Conservation (phyloP, 1,284 basidiomycete genomes). For the Phylloboletellus chloephorus region DNA sequence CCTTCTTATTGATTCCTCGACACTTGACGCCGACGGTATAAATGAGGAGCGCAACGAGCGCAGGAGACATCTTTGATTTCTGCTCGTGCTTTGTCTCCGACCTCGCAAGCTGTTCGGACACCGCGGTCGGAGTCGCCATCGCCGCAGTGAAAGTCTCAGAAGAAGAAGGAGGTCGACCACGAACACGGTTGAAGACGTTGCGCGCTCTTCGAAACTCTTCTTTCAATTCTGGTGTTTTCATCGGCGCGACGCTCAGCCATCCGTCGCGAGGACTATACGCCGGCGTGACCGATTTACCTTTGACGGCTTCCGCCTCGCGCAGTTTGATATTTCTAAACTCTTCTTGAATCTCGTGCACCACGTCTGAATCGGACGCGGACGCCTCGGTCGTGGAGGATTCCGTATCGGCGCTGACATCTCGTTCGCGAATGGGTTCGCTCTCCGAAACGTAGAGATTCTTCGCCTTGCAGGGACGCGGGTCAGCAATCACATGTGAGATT, state of each 20-base stretch:
- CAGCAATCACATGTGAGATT: background rate
- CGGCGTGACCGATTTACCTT: conserved; percentile 18
- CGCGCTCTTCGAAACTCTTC: conserved; percentile 36
- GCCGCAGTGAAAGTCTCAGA: conserved; percentile 13
- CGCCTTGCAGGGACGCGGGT: conserved; percentile 38
- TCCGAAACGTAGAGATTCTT: conserved; percentile 54
- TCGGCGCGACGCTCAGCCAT: conserved; percentile 14
- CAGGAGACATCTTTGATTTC: conserved; percentile 67
- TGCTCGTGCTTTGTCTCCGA: conserved; percentile 16
- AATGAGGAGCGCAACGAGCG: conserved; percentile 75
- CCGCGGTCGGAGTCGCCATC: conserved; percentile 8
- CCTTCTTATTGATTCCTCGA: conserved; percentile 87
- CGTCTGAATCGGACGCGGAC: conserved; percentile 41
- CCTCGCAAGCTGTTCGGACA: conserved; percentile 15
- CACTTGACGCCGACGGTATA: conserved; percentile 97
- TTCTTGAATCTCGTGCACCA: conserved; percentile 26
- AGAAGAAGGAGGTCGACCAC: conserved; percentile 20
- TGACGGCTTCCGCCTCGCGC: conserved; percentile 24
- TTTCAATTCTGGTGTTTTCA: conserved; percentile 25
- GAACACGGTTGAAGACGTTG: conserved; percentile 36
- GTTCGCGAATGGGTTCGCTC: conserved; percentile 38
- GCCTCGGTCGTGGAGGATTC: conserved; percentile 46
- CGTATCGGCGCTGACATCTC: conserved; percentile 36
- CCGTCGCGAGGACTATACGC: conserved; percentile 5
- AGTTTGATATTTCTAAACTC: conserved; percentile 31